A percentile compares a stretch with the other conserved stretches of the same genome.
Conservation (phyloP, 2,329 filamentous ascomycete species). For the Colletotrichum brevisporum region DNA sequence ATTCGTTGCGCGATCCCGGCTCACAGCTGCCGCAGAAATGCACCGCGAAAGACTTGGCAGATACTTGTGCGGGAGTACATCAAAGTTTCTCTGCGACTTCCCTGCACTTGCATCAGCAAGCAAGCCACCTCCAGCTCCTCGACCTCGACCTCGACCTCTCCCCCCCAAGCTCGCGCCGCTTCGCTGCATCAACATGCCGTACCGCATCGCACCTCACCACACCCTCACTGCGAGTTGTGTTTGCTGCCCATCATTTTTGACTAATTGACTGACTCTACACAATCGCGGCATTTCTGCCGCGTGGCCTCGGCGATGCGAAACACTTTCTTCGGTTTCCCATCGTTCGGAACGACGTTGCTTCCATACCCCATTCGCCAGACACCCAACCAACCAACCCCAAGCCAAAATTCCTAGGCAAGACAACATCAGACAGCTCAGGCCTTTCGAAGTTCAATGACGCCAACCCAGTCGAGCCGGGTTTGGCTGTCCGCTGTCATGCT, state of each 20-base stretch:
- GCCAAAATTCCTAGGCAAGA: too few relatives aligned
- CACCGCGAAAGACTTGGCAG: constrained; percentile 25
- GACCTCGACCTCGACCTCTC: neutral
- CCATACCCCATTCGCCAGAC: too few relatives aligned
- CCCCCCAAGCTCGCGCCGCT: neutral
- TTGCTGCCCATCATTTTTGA: constrained; percentile 1
- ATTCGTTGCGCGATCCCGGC: constrained; percentile 12
- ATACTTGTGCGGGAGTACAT: constrained; percentile 15
- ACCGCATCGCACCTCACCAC: constrained; percentile 10
- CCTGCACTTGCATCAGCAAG: constrained; percentile 34
- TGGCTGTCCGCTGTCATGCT: neutral
- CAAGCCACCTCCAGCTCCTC: constrained; percentile 27
- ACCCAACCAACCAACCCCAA: too few relatives aligned
- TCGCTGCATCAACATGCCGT: too few relatives aligned
- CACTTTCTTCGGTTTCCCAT: neutral
- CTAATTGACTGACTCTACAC: neutral
- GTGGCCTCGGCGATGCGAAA: neutral
- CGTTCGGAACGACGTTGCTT: too few relatives aligned
- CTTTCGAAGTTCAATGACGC: too few relatives aligned
- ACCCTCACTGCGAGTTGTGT: constrained; percentile 7
- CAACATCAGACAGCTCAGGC: too few relatives aligned
- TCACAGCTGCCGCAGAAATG: constrained; percentile 16
- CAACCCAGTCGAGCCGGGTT: neutral
- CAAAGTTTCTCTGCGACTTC: constrained; percentile 21
- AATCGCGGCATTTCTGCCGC: neutral